Evolutionary conservation across 202 grass and related monocot species (phyloP), one percentile per base, ranked within the genome.

Genomic region (Carex sylvatica): DNA sequence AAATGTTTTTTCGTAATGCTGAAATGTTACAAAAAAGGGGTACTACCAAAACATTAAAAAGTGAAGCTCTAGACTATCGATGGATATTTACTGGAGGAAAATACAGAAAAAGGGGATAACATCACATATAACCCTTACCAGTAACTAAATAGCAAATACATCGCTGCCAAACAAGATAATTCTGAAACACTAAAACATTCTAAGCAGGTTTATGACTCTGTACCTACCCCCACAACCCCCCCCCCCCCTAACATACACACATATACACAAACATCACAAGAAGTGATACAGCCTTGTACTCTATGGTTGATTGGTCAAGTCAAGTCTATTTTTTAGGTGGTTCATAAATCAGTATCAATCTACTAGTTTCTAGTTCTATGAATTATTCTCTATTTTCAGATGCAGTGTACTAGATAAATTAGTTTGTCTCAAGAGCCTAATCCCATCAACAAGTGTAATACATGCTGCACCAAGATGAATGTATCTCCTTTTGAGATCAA

Each of bases 401-500:
- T 49, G 46, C 46, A 49, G 46, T 49, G 10, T 49, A 12, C 46
- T 47, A 47, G 9, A 71, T 14, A 71, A 22, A 71, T 47, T 18
- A 24, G 40, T 71, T 40, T 40, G 38, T 40, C 38, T 40, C 6
- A 40, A 18, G 23, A 71, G 38, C 68, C 40, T 71, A 46, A 71
- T 12, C 19, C 68, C 68, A 70, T 6, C 14, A 28, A 4, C 9
- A 40, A 69, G 15, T 19, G 8, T 24, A 12, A 49, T 71, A 71
- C 68, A 23, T 23, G 40, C 18, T 69, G 2, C 33, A 69, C 33
- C 31, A 40, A 42, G 16, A 68, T 68, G 65, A 38, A 69, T 40
- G 33, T 3, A 69, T 69, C 16, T 69, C 16, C 65, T 40, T 16
- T 40, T 69, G 9, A 11, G 65, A 87, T 66, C 24, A 90, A 86